Base-by-base conservation (phyloP, 257 asterid species). In the Solanum lignicaule region DNA sequence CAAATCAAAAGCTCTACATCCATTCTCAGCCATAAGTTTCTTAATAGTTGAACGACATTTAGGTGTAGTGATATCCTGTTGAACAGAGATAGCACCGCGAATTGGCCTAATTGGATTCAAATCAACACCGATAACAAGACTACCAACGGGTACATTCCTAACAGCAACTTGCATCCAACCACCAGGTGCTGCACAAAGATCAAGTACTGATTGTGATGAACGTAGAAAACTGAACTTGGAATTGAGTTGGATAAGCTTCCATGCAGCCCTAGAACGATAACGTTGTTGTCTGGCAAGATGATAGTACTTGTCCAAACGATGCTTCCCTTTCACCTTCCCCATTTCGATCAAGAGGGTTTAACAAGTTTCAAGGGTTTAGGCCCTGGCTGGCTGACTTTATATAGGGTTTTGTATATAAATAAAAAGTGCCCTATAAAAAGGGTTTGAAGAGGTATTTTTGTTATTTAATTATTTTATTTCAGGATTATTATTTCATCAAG, bases 101-200 rank as follows among this genome's bases (percentile, higher is more conserved):
- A 97, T 89, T 2, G 99, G 98, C 2, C 98, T 93, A 71, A 96
- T 96, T 0, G 97, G 98, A 20, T 93, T 98, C 72, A 94, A 94
- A 84, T 97, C 99, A 85, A 95, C 96, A 27, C 99, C 99, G 86
- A 97, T 87, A 11, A 97, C 98, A 32, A 97, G 92, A 83, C 96
- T 93, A 18, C 98, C 98, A 33, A 95, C 98, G 9, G 99, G 99
- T 2, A 91, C 98, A 6, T 94, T 92, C 84, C 94, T 94, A 16
- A 94, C 97, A 33, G 94, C 90, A 3, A 96, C 99, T 86, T 97
- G 99, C 98, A 96, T 94, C 99, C 99, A 97, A 60, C 99, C 99
- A 15, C 99, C 99, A 0, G 99, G 99, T 3, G 98, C 98, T 85
- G 99, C 99, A 90, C 99, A 97, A 93, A 97, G 99, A 89, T 96